Conservation (phyloP, 805 yeast genomes). For the Metschnikowia dekortorum region DNA sequence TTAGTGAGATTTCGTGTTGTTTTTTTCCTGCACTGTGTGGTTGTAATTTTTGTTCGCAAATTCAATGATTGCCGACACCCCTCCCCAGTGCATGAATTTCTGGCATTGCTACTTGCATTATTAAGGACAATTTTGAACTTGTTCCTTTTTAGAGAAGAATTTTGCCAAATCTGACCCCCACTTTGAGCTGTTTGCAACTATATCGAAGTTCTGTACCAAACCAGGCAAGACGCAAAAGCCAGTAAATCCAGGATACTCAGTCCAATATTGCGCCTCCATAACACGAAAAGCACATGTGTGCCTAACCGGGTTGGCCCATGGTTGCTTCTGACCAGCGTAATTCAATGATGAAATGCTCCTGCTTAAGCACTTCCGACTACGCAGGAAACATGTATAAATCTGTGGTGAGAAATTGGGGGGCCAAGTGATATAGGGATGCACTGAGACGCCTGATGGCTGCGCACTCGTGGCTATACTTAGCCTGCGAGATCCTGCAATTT, state of each 20-base stretch:
- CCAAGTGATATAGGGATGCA: not conserved
- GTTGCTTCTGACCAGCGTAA: too few relatives aligned
- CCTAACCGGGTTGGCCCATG: not conserved
- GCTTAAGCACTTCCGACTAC: not conserved
- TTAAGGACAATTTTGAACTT: not conserved
- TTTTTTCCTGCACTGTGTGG: slow-evolving; percentile 4
- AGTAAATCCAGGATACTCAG: not conserved
- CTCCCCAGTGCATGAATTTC: not conserved
- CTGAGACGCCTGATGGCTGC: not conserved
- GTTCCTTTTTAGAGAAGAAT: not conserved
- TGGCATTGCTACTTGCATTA: not conserved
- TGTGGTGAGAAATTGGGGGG: not conserved
- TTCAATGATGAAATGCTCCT: too few relatives aligned
- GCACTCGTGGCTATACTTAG: not conserved
- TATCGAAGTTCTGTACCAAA: not conserved
- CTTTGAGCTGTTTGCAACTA: not conserved
- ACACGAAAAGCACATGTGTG: not conserved
- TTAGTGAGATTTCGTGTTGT: slow-evolving; percentile 4
- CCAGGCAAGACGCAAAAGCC: not conserved
- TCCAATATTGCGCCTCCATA: not conserved
- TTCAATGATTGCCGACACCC: not conserved
- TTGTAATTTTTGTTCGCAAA: slow-evolving; percentile 3
- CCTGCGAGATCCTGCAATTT: not conserved
- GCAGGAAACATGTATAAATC: not conserved
- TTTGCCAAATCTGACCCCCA: not conserved